Evolutionary conservation across 2,329 filamentous ascomycete genomes (phyloP).

Genomic region (Venturia asperata): DNA sequence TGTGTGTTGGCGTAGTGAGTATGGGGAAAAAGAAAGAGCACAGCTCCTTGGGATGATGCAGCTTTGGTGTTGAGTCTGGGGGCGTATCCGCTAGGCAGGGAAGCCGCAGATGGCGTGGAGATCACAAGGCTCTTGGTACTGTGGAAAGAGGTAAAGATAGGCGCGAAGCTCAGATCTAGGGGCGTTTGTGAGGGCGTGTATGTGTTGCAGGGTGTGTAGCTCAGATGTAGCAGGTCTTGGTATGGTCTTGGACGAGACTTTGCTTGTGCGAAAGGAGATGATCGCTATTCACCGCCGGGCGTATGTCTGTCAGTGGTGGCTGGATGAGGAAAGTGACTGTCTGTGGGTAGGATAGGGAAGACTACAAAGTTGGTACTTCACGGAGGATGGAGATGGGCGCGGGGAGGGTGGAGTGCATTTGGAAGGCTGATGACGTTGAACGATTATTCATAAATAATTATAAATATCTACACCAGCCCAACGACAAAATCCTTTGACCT

Average conservation of each 20-base stretch:
- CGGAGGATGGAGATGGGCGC: too few species aligned
- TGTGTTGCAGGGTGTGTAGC: not conserved
- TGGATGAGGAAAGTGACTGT: not conserved
- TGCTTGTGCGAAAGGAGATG: not conserved
- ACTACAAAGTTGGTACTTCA: too few species aligned
- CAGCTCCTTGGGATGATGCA: not conserved
- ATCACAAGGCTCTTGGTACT: conserved; percentile 7
- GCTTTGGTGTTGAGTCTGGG: not conserved
- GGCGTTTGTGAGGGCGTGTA: not conserved
- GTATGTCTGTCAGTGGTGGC: not conserved
- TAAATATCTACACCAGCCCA: too few species aligned
- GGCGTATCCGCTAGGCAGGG: not conserved
- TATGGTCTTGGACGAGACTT: not conserved
- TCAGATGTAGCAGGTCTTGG: conserved; percentile 1
- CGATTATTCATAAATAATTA: not conserved
- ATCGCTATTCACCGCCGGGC: not conserved
- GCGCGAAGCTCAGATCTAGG: not conserved
- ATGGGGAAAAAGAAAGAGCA: conserved; percentile 5
- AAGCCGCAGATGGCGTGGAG: not conserved
- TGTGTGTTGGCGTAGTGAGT: not conserved
- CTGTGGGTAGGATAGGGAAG: not conserved
- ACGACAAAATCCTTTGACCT: too few species aligned
- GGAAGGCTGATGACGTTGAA: not conserved
- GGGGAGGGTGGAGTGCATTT: too few species aligned
- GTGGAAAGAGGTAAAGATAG: not conserved